Evolutionary conservation across 306 rosid genomes (phyloP), one percentile per base, ranked within the genome.

Genomic region (Delonix regia): DNA sequence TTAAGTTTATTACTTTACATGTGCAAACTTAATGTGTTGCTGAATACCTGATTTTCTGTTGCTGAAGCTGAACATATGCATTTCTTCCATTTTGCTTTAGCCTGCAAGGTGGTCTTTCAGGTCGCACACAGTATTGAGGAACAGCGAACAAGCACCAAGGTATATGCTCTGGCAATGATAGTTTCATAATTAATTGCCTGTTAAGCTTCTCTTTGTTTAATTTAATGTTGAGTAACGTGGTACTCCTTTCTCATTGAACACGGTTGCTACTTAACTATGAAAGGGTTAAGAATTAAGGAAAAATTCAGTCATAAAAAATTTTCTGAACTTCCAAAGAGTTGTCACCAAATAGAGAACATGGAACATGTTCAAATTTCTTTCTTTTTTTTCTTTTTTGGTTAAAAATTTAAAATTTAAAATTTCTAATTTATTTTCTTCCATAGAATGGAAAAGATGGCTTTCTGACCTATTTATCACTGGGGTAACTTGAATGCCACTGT

Each of bases 141-240:
- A 85, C 86, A 86, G 86, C 5, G 99, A 95, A 83, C 97, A 85
- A 74, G 99, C 98, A 70, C 96, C 96, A 44, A 92, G 99, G 98
- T 92, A 84, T 63, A 60, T 77, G 47, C 64, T 53, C 69, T 76
- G 60, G 78, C 57, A 44, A 78, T 77, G 52, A 78, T 47, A 56
- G 18, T 71, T 47, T 24, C 77, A 4, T 49, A 27, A 38, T 61
- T 48, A 36, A 70, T 71, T 24, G 59, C 56, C 47, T 45, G 34
- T 44, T 61, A 4, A 39, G 69, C 22, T 49, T 49, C 56, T 18
- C 63, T 49, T 27, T 33, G 69, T 27, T 60, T 67, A 28, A 65
- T 56, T 71, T 61, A 52, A 66, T 69, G 34, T 25, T 47, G 16
- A 59, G n/a, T 41, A 68, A 24, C 67, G 41, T 42, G 64, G 34